These are phyloP conservation scores for Clitocybe nebularis DNA, from an alignment of 1,284 basidiomycete species.

Conservation along the genomic window DNA sequence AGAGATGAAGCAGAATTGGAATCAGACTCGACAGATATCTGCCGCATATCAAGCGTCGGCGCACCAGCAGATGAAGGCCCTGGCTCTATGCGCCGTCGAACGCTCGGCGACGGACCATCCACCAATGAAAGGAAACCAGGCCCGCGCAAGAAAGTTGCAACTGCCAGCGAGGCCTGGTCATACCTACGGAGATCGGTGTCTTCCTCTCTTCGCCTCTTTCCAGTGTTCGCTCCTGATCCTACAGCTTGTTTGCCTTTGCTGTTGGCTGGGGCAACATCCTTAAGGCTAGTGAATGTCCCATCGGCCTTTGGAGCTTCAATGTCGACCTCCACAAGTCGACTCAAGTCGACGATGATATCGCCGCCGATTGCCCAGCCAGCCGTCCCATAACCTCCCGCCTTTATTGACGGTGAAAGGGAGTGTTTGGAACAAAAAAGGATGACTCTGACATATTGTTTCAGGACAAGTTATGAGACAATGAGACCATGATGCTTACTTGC, in stretches of 20 bases:
- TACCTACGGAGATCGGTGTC: constrained; percentile 50
- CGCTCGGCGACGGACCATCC: constrained; percentile 37
- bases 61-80: constrained; percentile 3
- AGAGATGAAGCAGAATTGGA: constrained; percentile 16
- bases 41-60: constrained; percentile 8
- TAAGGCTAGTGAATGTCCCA: constrained; percentile 54
- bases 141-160: constrained; percentile 53
- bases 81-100: constrained; percentile 39
- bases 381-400: constrained; percentile 85
- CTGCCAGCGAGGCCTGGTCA: constrained; percentile 47
- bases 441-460: constrained; percentile 37
- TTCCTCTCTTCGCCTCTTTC: constrained; percentile 50
- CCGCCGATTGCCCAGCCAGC: constrained; percentile 86
- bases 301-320: constrained; percentile 56
- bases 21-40: constrained; percentile 20
- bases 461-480: constrained; percentile 7
- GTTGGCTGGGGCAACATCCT: constrained; percentile 43
- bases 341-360: constrained; percentile 79
- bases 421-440: constrained; percentile 69
- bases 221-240: constrained; percentile 15
- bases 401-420: constrained; percentile 73
- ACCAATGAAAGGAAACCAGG: constrained; percentile 23
- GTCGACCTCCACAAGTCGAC: constrained; percentile 59
- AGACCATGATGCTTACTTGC: constrained; percentile 46
- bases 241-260: constrained; percentile 51